Evolutionary conservation across 768 basidiomycete species (phyloP), one percentile per base, ranked within the genome.

Genomic region (Dentipellis sp.): DNA sequence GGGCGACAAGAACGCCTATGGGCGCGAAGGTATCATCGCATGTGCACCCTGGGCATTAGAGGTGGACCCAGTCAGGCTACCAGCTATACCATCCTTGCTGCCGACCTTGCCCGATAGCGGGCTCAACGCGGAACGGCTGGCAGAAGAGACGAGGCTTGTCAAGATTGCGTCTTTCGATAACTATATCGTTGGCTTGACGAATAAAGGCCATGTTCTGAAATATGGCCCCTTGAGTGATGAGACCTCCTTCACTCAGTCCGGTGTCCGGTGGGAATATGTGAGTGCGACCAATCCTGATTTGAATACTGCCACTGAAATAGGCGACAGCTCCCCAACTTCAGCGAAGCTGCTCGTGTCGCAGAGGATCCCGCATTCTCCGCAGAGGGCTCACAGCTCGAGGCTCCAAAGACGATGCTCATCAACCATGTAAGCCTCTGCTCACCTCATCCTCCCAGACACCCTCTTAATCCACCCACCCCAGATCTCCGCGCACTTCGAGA

Each of bases 401-500:
- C 72, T 22, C 81, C 79, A 2, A 68, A 67, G 42, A 72, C 72
- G 34, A 71, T 86, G 71, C 75, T 76, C 58, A 88, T 91, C 66
- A 89, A 89, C 54, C 91, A 92, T 72, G 93, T 92, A 71, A 47
- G 21, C 2, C 21, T 48, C 8, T 5, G 8, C 21, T 19, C 23
- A 14, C 50, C 19, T 36, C 34, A 50, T 40, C 29, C 19, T 21
- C n/a, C 39, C 19, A 29, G n/a, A 16, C 47, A 23, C 14, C 16
- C 42, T 12, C 34, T 46, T 65, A 38, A 59, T 65, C 12, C 36
- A 45, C 21, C 19, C 69, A 57, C 63, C 64, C 4, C 68, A 94
- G 84, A 80, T 98, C 53, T 85, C 94, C 14, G 94, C 90, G 3
- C 86, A 91, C 62, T 95, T 87, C 69, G 62, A 74, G 54, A 84